Conservation (phyloP, 163 green algal species). For the Trebouxia gelatinosa region DNA sequence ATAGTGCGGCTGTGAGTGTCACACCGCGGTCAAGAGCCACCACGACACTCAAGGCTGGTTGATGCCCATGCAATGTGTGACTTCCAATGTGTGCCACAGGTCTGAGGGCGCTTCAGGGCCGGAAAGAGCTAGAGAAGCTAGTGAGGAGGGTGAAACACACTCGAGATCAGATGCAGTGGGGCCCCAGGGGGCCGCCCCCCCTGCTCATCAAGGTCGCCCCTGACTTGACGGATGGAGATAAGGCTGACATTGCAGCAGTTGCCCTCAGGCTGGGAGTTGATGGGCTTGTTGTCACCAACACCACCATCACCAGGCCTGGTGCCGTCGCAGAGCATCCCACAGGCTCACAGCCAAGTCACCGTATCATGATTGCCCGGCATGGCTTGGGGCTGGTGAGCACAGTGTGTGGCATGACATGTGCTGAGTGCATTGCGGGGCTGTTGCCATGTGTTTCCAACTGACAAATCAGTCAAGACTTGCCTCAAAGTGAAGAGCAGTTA, state of each 20-base stretch:
- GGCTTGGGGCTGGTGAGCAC: no score
- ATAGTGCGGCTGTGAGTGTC: no score
- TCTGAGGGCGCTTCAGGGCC: conserved; percentile 84
- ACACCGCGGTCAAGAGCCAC: no score
- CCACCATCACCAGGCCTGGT: conserved; percentile 86
- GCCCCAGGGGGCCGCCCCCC: conserved; percentile 66
- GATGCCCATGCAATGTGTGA: no score
- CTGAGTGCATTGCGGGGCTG: no score
- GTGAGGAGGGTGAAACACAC: conserved; percentile 69
- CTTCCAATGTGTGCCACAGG: no score
- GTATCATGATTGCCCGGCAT: no score
- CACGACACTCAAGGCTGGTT: no score
- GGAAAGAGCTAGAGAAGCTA: conserved; percentile 81
- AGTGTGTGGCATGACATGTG: no score
- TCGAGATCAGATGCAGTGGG: conserved; percentile 66
- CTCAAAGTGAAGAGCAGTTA: no score
- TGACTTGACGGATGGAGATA: conserved; percentile 83
- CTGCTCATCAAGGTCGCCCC: conserved; percentile 97
- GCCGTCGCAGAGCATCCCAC: conserved; percentile 57
- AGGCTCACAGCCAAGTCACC: conserved; percentile 77
- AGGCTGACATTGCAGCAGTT: conserved; percentile 87
- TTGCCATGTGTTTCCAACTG: no score
- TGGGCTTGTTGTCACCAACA: conserved; percentile 94
- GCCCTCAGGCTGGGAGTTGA: conserved; percentile 69
- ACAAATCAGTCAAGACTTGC: no score